These are phyloP conservation scores for Phytophthora chlamydospora DNA, from an alignment of 352 stramenopile species.

Conservation along the genomic window DNA sequence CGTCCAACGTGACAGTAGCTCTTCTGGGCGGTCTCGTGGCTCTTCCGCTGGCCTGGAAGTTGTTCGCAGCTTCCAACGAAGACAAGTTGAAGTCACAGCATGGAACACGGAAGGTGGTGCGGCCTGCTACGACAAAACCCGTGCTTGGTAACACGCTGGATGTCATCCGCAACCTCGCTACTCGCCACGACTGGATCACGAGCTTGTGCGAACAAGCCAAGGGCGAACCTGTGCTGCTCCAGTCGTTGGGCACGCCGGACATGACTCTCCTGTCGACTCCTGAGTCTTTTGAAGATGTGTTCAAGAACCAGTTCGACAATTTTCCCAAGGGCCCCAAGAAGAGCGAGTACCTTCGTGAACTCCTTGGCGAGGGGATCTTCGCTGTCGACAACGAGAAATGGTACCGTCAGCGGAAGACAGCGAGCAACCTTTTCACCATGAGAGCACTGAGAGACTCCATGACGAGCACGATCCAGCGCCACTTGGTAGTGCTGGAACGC, in stretches of 20 bases:
- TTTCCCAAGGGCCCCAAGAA: constrained; percentile 66
- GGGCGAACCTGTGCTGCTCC: constrained; percentile 41
- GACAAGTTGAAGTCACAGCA: constrained; percentile 16
- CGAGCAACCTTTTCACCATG: constrained; percentile 59
- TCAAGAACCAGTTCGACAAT: constrained; percentile 71
- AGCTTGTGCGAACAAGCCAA: constrained; percentile 36
- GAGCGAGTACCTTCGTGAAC: constrained; percentile 37
- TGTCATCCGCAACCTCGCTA: constrained; percentile 29
- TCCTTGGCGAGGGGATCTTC: constrained; percentile 65
- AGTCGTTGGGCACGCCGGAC: constrained; percentile 37
- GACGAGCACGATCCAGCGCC: constrained; percentile 44
- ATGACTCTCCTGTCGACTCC: constrained; percentile 47
- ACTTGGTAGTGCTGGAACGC: constrained; percentile 36
- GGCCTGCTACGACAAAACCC: constrained; percentile 29
- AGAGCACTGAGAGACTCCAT: constrained; percentile 50
- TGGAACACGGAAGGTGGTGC: constrained; percentile 10
- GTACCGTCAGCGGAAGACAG: constrained; percentile 60
- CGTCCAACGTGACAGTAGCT: constrained; percentile 18
- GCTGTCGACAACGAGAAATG: constrained; percentile 53
- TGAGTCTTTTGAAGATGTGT: constrained; percentile 54
- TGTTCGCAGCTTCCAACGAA: constrained; percentile 8
- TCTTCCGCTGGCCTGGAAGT: constrained; percentile 21
- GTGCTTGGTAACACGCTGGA: constrained; percentile 49
- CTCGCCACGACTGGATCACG: constrained; percentile 55
- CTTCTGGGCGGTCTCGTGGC: constrained; percentile 22